A percentile compares a stretch with the other conserved stretches of the same genome.
These are phyloP conservation scores for Paramicrosporidium saccamoebae DNA, from an alignment of 371 early-diverging fungal genomes.

Conservation along the genomic window DNA sequence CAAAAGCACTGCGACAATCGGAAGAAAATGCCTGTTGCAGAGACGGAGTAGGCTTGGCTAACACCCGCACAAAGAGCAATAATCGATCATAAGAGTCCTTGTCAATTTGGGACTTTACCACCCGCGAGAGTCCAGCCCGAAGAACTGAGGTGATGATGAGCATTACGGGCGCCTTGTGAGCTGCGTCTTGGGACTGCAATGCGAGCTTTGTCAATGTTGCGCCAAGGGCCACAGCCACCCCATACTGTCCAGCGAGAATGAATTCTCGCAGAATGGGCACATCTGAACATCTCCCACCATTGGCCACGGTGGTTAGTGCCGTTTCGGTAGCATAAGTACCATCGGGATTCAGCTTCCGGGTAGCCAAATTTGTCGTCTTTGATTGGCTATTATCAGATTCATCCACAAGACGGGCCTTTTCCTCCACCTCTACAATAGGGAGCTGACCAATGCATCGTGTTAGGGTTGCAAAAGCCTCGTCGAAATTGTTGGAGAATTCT, in stretches of 20 bases:
- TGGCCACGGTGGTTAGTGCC: conserved; percentile 18
- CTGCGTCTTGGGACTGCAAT: conserved; percentile 20
- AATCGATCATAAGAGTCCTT: conserved; percentile 82
- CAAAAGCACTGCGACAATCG: too few species aligned
- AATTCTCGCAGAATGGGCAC: conserved; percentile 9
- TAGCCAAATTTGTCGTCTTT: too few species aligned
- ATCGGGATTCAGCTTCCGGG: conserved; percentile 57
- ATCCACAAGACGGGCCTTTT: conserved; percentile 7
- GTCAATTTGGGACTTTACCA: conserved; percentile 50
- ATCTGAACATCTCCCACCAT: conserved; percentile 3
- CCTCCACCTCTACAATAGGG: conserved; percentile 29
- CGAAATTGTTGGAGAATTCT: conserved; percentile 35
- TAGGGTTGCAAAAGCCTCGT: too few species aligned
- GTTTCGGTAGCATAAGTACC: conserved; percentile 89
- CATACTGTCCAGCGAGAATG: conserved; percentile 65
- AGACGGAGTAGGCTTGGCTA: conserved; percentile 20
- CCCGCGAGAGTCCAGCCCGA: conserved; percentile 58
- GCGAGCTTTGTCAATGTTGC: conserved; percentile 61
- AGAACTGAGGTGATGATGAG: conserved; percentile 78
- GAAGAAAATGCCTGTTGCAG: too few species aligned
- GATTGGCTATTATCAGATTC: too few species aligned
- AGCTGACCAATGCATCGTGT: conserved; percentile 69
- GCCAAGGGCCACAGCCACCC: conserved; percentile 49
- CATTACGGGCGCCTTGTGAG: conserved; percentile 23
- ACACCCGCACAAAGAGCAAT: conserved; percentile 44